Evolutionary conservation across 805 yeast species (phyloP).

Genomic region (Schwanniomyces yamadae): DNA sequence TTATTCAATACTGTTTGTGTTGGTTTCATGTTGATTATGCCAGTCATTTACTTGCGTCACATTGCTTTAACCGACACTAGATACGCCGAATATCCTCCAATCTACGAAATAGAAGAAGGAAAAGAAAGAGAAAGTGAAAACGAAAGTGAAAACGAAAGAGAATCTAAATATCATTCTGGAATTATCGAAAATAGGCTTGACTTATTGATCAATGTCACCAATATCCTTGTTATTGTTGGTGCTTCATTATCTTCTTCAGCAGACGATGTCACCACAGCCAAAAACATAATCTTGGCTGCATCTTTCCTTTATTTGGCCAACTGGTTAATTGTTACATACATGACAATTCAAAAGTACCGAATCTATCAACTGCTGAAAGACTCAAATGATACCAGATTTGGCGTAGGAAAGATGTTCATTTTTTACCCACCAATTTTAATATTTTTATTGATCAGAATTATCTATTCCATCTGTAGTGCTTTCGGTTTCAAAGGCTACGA

Average conservation of each 20-base stretch:
- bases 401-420: background rate
- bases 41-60: background rate
- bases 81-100: background rate
- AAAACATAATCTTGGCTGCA: background rate
- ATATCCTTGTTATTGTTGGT: background rate
- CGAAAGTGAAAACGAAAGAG: background rate
- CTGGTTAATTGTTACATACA: background rate
- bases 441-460: background rate
- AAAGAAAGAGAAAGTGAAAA: background rate
- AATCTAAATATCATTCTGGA: background rate
- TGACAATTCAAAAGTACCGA: background rate
- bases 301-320: background rate
- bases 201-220: background rate
- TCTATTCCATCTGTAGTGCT: conserved; percentile 1
- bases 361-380: background rate
- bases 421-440: background rate
- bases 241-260: background rate
- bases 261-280: conserved; percentile 1
- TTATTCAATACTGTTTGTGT: background rate
- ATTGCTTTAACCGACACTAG: background rate
- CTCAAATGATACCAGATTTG: background rate
- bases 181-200: background rate
- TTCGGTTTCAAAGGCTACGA: background rate
- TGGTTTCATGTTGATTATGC: conserved; percentile 1
- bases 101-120: background rate